phyloP scores from a whole-genome alignment of 306 rosid species.

The Lathyrus oleraceus region DNA sequence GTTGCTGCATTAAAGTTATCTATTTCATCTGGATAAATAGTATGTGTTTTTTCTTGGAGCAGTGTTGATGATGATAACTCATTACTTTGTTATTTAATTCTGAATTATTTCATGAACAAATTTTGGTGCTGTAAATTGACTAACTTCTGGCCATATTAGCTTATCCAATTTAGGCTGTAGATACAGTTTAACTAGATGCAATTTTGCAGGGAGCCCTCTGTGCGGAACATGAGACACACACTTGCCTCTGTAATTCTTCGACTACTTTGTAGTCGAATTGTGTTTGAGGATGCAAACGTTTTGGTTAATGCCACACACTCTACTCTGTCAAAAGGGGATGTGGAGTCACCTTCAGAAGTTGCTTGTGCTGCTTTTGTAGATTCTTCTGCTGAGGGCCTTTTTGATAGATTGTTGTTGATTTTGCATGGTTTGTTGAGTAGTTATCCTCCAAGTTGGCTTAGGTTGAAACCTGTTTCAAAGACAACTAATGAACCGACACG shows the following conservation, averaged over 20 bases:
- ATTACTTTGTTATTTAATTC: background rate
- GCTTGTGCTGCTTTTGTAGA: conserved; percentile 48
- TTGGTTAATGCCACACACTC: conserved; percentile 38
- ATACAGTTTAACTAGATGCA: conserved; percentile 5
- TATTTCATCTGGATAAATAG: background rate
- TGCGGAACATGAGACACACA: conserved; percentile 63
- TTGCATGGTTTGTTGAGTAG: conserved; percentile 79
- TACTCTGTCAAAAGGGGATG: conserved; percentile 59
- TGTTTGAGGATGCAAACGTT: conserved; percentile 67
- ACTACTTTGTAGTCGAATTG: conserved; percentile 76
- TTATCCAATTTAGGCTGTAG: background rate
- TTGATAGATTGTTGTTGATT: conserved; percentile 71
- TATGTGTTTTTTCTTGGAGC: conserved; percentile 20
- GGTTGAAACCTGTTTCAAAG: conserved; percentile 52
- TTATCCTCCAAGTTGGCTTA: conserved; percentile 82
- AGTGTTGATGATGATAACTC: conserved; percentile 15
- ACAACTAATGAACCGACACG: conserved; percentile 49
- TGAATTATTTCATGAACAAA: conserved; percentile 5
- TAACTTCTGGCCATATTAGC: background rate
- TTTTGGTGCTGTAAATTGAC: background rate
- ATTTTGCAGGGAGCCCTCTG: conserved; percentile 78
- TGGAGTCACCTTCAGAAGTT: conserved; percentile 60
- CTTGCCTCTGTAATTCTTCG: conserved; percentile 83
- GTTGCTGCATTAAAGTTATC: background rate
- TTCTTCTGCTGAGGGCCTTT: conserved; percentile 62